Percentiles rank a stretch among this genome's conserved stretches.
phyloP scores from a whole-genome alignment of 805 yeast genomes.

The Wickerhamomyces xylosicus region DNA sequence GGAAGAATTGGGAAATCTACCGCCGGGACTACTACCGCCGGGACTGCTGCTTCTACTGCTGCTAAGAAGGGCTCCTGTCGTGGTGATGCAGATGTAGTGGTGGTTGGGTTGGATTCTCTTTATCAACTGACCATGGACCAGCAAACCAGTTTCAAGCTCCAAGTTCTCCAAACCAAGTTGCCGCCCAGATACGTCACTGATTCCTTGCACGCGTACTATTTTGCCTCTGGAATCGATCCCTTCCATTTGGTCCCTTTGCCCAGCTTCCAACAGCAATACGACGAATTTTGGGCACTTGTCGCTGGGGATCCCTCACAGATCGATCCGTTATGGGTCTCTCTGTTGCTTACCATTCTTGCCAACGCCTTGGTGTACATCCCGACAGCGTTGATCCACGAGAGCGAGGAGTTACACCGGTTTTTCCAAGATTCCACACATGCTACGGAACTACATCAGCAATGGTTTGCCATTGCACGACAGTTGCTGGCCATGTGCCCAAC shows the following conservation, averaged over 20 bases:
- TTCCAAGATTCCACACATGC: slow-evolving; percentile 3
- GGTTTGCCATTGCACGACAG: slow-evolving; percentile 13
- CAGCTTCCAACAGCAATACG: slow-evolving; percentile 8
- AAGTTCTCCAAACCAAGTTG: slow-evolving; percentile 5
- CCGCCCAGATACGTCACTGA: slow-evolving; percentile 7
- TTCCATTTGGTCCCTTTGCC: slow-evolving; percentile 3
- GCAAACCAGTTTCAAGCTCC: background rate
- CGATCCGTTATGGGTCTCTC: slow-evolving; percentile 8
- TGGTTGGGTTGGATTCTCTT: slow-evolving; percentile 2
- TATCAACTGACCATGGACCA: background rate
- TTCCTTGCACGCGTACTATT: slow-evolving; percentile 9
- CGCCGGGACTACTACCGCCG: slow-evolving; percentile 1
- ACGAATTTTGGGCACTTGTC: slow-evolving; percentile 7
- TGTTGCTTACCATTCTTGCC: slow-evolving; percentile 7
- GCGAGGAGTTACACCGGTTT: slow-evolving; percentile 2
- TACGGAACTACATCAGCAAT: slow-evolving; percentile 1
- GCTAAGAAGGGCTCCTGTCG: slow-evolving; percentile 1
- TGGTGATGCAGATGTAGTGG: slow-evolving; percentile 3
- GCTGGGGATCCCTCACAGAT: slow-evolving; percentile 2
- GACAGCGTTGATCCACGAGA: slow-evolving; percentile 5
- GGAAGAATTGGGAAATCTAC: slow-evolving; percentile 9
- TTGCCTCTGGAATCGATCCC: slow-evolving; percentile 6
- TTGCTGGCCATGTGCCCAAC: slow-evolving; percentile 6
- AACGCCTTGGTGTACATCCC: slow-evolving; percentile 6
- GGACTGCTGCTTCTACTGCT: background rate